phyloP scores from a whole-genome alignment of 768 basidiomycete species.

The Xerocomellus amylosporus region DNA sequence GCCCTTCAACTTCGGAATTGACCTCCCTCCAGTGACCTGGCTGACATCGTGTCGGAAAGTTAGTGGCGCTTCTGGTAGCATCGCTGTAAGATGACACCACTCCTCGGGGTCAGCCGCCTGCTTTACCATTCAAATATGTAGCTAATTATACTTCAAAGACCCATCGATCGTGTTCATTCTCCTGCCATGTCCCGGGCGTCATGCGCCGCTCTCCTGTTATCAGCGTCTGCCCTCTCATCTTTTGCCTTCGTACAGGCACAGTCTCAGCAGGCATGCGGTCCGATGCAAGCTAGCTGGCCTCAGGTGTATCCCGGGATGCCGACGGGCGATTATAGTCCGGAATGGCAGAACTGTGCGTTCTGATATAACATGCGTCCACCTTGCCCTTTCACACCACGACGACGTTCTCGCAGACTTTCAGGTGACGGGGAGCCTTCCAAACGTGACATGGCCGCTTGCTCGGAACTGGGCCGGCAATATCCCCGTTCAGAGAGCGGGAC shows the following conservation, averaged over 20 bases:
- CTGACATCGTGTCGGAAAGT: no score
- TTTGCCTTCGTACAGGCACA: not conserved
- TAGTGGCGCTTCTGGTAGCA: not conserved
- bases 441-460: constrained; percentile 48
- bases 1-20: constrained; percentile 1
- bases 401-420: constrained; percentile 46
- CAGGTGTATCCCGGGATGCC: constrained; percentile 44
- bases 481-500: constrained; percentile 55
- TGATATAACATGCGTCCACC: not conserved
- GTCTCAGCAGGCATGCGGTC: not conserved
- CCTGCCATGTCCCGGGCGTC: not conserved
- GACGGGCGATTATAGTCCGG: constrained; percentile 46
- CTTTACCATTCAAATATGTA: no score
- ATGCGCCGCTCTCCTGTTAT: not conserved
- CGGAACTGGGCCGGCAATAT: constrained; percentile 63
- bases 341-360: constrained; percentile 59
- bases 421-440: constrained; percentile 55
- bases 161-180: no score
- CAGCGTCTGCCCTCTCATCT: not conserved
- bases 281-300: constrained; percentile 27
- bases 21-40: not conserved
- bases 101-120: no score
- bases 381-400: not conserved
- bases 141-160: not conserved
- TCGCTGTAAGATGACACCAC: no score